Evolutionary conservation across 2,329 filamentous ascomycete genomes (phyloP).

Genomic region (Xylaria polymorpha): DNA sequence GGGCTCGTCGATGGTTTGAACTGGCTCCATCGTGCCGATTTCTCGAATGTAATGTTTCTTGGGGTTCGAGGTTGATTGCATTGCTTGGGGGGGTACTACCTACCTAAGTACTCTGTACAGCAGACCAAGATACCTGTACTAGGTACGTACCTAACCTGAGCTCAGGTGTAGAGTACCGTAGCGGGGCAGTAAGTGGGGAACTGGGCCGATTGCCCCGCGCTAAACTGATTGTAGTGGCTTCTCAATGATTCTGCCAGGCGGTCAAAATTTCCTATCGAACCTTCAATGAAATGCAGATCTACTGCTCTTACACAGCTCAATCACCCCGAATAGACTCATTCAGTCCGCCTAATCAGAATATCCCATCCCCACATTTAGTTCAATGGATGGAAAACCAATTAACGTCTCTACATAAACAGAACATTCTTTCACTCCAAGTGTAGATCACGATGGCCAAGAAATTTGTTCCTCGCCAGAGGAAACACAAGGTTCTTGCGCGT

Average conservation of each 20-base stretch:
- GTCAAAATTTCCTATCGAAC: constrained; percentile 48
- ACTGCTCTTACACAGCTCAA: constrained; percentile 19
- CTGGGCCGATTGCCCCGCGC: constrained; percentile 41
- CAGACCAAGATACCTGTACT: neutral
- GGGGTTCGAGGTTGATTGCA: neutral
- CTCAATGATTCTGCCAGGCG: constrained; percentile 48
- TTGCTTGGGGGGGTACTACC: neutral
- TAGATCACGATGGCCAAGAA: constrained; percentile 60
- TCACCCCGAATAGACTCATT: neutral
- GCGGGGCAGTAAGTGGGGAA: neutral
- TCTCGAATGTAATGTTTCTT: neutral
- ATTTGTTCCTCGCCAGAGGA: constrained; percentile 73
- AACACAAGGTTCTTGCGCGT: constrained; percentile 76
- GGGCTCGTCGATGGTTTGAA: constrained; percentile 60
- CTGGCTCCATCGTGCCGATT: constrained; percentile 53
- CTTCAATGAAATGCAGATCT: constrained; percentile 9
- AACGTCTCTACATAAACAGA: constrained; percentile 20
- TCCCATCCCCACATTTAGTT: neutral
- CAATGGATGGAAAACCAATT: neutral
- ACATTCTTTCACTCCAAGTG: constrained; percentile 34
- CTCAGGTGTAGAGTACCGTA: no score
- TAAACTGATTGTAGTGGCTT: constrained; percentile 35
- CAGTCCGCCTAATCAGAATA: neutral
- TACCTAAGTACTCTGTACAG: neutral
- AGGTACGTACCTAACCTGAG: neutral